Evolutionary conservation across 1,284 basidiomycete species (phyloP).

Genomic region (Boletus subluridellus): DNA sequence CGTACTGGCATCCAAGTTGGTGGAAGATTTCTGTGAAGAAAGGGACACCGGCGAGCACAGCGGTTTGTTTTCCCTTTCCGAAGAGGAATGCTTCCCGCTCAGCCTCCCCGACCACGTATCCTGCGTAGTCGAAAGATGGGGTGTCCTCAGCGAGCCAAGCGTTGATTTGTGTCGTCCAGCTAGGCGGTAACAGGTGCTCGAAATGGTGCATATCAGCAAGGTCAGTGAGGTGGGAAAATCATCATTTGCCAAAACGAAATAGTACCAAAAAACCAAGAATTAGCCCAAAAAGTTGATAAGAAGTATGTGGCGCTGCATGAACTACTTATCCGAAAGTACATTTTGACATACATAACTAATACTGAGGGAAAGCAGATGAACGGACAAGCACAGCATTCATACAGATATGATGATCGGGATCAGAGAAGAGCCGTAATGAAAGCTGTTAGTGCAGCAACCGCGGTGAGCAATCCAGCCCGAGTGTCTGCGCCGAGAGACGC

Average conservation of each 20-base stretch:
- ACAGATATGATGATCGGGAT: constrained; percentile 1
- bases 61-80: constrained; percentile 74
- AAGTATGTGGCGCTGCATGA: not conserved
- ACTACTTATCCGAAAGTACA: not conserved
- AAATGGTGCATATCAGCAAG: constrained; percentile 35
- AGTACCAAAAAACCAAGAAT: no score
- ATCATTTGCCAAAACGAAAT: constrained; percentile 1
- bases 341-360: not conserved
- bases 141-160: constrained; percentile 92
- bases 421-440: constrained; percentile 22
- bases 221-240: not conserved
- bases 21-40: constrained; percentile 94
- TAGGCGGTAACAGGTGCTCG: constrained; percentile 81
- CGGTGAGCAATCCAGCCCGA: constrained; percentile 30
- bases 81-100: constrained; percentile 84
- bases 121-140: constrained; percentile 96
- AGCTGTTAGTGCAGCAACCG: constrained; percentile 31
- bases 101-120: constrained; percentile 94
- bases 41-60: constrained; percentile 90
- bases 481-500: constrained; percentile 27
- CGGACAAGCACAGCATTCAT: not conserved
- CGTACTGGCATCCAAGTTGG: constrained; percentile 87
- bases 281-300: not conserved
- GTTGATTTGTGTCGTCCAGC: constrained; percentile 81
- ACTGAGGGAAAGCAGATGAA: not conserved